Conservation (phyloP, 2,329 filamentous ascomycete genomes). For the Colletotrichum theobromicola region DNA sequence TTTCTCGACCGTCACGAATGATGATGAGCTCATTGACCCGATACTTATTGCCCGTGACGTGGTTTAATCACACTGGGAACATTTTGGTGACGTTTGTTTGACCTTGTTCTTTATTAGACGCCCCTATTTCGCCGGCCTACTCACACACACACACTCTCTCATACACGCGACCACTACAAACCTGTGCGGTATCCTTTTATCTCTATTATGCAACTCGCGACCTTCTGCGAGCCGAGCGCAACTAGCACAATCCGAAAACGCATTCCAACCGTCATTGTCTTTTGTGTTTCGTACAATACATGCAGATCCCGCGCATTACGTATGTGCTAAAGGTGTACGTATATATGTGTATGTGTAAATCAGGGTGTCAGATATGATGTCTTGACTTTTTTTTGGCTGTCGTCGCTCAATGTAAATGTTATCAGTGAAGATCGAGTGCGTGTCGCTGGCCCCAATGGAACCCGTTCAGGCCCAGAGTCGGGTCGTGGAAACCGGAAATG, state of each 20-base stretch:
- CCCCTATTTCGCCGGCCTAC: background rate
- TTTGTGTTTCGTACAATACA: background rate
- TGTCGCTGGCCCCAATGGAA: slow-evolving; percentile 30
- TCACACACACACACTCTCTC: no score
- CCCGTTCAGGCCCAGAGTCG: slow-evolving; percentile 32
- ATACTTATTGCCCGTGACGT: background rate
- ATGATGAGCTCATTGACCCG: background rate
- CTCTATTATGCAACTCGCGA: background rate
- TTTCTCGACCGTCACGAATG: background rate
- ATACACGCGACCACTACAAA: background rate
- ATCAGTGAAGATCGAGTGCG: background rate
- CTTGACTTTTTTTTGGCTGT: background rate
- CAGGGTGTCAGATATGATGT: background rate
- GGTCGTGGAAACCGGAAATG: slow-evolving; percentile 41
- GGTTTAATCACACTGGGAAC: background rate
- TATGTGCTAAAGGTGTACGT: background rate
- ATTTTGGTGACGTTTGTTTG: background rate
- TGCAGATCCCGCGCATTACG: background rate
- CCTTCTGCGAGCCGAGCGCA: no score
- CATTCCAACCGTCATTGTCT: background rate
- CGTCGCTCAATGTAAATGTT: background rate
- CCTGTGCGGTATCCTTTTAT: background rate
- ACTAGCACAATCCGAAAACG: no score
- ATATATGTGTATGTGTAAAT: background rate
- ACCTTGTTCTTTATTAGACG: background rate